These are phyloP conservation scores for Ceratobasidium sp. DNA, from an alignment of 1,284 basidiomycete species.

Conservation along the genomic window DNA sequence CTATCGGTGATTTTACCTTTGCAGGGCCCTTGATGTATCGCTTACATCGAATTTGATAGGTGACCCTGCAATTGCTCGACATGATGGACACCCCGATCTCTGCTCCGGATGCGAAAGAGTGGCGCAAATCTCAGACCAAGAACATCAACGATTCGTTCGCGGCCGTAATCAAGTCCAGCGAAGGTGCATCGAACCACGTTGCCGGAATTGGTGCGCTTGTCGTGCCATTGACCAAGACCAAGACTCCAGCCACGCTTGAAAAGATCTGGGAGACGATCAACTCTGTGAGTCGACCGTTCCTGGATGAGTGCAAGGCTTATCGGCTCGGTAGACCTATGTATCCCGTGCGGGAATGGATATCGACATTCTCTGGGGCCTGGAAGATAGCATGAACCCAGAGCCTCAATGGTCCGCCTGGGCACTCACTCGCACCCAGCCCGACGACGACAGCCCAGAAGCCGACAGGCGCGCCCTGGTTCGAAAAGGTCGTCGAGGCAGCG, in stretches of 20 bases:
- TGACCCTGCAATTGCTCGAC: slow-evolving; percentile 36
- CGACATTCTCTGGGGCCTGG: slow-evolving; percentile 39
- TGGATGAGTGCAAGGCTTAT: not conserved
- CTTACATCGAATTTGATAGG: slow-evolving; percentile 22
- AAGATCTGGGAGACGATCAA: slow-evolving; percentile 40
- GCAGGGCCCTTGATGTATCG: slow-evolving; percentile 1
- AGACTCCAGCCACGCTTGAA: slow-evolving; percentile 37
- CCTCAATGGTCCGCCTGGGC: slow-evolving; percentile 40
- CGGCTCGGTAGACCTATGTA: slow-evolving; percentile 33
- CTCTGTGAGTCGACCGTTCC: slow-evolving; percentile 4
- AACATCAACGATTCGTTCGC: slow-evolving; percentile 21
- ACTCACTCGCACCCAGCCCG: slow-evolving; percentile 6
- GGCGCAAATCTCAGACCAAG: slow-evolving; percentile 25
- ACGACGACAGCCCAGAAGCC: slow-evolving; percentile 4
- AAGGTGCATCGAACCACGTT: slow-evolving; percentile 33
- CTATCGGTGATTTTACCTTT: slow-evolving; percentile 25
- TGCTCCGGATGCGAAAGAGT: slow-evolving; percentile 30
- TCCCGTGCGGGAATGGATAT: slow-evolving; percentile 38
- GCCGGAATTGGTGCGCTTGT: slow-evolving; percentile 19
- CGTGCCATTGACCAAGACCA: slow-evolving; percentile 39
- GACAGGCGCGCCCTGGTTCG: slow-evolving; percentile 8
- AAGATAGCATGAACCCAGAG: slow-evolving; percentile 38
- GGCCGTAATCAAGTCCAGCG: slow-evolving; percentile 12
- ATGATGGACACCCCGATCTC: slow-evolving; percentile 39
- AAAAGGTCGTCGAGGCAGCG: slow-evolving; percentile 5